Base-by-base conservation (phyloP, 345 rosid species). In the Kernera saxatilis region DNA sequence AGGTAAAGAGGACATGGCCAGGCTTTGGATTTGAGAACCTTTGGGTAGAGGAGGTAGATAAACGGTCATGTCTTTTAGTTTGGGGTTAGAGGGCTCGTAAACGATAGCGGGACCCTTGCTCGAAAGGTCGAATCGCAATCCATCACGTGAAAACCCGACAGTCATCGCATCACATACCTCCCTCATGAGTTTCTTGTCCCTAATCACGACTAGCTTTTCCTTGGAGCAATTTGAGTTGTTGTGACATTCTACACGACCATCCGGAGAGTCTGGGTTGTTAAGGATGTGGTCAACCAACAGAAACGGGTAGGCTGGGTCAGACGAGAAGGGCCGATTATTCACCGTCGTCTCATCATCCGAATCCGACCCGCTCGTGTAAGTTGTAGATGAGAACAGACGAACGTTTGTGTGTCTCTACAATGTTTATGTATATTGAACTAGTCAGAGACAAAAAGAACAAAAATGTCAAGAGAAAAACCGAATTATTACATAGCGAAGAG, bases 1-100 rank as follows among this genome's bases (percentile, higher is more conserved):
- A 51, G 60, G 48, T 52, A 37, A 51, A 51, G 70, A 66, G 2
- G 70, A 66, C 50, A 66, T 66, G 36, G 70, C 70, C 0, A 54
- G 0, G 57, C 5, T 51, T 25, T 66, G 49, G 5, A 51, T 39
- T 50, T 18, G 11, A 6, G 18, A 25, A 66, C 37, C 19, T 1
- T 6, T 12, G 0, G 60, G 70, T 18, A 66, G 5, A 23, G 26
- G 17, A 51, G 71, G 71, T 17, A 66, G 39, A 23, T n/a, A 7
- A 35, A 23, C n/a, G 6, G 19, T 4, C 8, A 22, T 0, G 22
- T 5, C 1, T 64, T 22, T 26, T 21, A 36, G 8, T 6, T 36
- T 13, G 7, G 30, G 12, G 13, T 35, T 2, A 6, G 57, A 7
- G 3, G 12, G 36, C 0, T 52, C 3, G 18, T 52, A 15, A 6